These are phyloP conservation scores for Pseudoneurospora amorphoporcata DNA, from an alignment of 495 filamentous ascomycete species.

Conservation along the genomic window DNA sequence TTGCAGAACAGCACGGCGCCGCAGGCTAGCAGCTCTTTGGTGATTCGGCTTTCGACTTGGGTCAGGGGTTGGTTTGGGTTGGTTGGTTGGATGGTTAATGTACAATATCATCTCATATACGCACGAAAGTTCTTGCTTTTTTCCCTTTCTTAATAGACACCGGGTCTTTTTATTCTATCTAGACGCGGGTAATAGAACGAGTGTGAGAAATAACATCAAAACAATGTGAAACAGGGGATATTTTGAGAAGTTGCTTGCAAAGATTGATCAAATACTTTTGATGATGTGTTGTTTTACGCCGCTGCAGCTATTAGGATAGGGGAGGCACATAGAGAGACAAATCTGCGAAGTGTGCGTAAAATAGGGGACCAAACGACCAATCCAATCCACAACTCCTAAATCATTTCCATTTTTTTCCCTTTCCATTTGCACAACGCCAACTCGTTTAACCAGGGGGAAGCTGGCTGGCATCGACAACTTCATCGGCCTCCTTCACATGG, in stretches of 20 bases:
- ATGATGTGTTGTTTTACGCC: neutral
- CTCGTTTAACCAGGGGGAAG: conserved; percentile 75
- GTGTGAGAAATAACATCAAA: neutral
- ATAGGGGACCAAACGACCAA: conserved; percentile 5
- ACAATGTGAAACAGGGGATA: neutral
- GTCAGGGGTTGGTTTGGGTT: neutral
- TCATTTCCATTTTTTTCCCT: neutral
- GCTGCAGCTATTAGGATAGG: neutral
- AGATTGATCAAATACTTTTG: neutral
- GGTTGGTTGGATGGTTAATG: neutral
- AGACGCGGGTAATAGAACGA: neutral
- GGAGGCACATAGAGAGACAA: neutral
- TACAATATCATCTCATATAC: neutral
- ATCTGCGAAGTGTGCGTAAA: neutral
- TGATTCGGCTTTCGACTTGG: conserved; percentile 37
- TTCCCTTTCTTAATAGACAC: neutral
- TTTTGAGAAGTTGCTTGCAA: neutral
- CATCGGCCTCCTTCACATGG: conserved; percentile 77
- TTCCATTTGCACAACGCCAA: neutral
- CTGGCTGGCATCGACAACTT: conserved; percentile 84
- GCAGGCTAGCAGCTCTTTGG: conserved; percentile 22
- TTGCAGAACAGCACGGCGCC: conserved; percentile 55
- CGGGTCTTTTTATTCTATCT: neutral
- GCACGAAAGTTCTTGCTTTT: neutral
- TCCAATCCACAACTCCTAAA: neutral